Evolutionary conservation across 352 stramenopile species (phyloP), one percentile per base, ranked within the genome.

Genomic region (Phytophthora brassicae): DNA sequence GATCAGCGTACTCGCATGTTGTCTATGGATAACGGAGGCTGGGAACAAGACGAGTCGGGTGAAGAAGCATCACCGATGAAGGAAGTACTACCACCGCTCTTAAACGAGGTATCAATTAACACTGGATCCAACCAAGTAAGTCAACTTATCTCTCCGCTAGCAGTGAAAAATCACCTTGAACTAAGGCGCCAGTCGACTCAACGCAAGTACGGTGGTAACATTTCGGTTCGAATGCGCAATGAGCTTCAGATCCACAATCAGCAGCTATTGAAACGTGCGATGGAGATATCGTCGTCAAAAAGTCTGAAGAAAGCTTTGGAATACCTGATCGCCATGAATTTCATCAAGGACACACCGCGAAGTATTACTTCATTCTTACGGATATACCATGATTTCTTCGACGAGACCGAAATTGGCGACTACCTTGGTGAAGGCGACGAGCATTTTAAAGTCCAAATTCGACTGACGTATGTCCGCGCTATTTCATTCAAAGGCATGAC

Each of bases 401-500:
- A 98, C 64, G 82, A 96, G 50, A 60, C 63, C 20, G 81, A 96
- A 51, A 96, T 99, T 46, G 97, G 97, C 43, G 92, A 98, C 38
- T 99, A 98, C 60, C 72, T 99, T 19, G 94, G 96, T 31, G 95
- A 99, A 70, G 75, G 77, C 4, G 84, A 93, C 54, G 90, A 97
- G 70, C 84, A 95, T 33, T 88, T 89, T 55, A 95, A 93, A 64
- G 79, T 92, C 0, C 84, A 98, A 53, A 93, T 99, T 62, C 90
- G 96, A 4, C 84, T 98, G 56, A 92, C 95, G 20, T 99, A 98
- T 51, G 88, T 98, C 4, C 86, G 96, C 35, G 95, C 95, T 0
- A 98, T 98, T 42, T 98, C 88, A 16, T 99, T 99, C 79, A 96
- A 98, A 54, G 96, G 95, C 1, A 98, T 99, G 94, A 98, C 93